Conservation (phyloP, 2,329 filamentous ascomycete genomes). For the Mycocentrospora acerina region DNA sequence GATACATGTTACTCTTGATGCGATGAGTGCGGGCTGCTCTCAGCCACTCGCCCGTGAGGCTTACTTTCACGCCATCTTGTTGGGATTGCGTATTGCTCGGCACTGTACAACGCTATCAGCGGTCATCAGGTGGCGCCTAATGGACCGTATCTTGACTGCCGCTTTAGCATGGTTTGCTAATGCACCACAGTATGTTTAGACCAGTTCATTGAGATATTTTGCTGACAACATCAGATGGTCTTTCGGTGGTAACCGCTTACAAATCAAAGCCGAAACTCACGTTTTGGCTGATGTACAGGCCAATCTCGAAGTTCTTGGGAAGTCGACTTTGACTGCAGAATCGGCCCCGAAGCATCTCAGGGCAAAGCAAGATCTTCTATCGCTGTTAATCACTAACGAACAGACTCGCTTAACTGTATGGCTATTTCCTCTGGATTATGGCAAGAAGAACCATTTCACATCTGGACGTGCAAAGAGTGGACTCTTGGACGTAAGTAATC, state of each 20-base stretch:
- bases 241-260: constrained; percentile 89
- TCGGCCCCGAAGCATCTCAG: constrained; percentile 66
- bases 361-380: constrained; percentile 79
- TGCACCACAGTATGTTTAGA: constrained; percentile 61
- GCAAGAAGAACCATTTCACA: constrained; percentile 55
- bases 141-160: constrained; percentile 84
- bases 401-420: constrained; percentile 82
- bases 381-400: constrained; percentile 80
- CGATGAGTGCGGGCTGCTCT: constrained; percentile 61
- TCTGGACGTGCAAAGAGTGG: constrained; percentile 47
- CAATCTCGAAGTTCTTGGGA: constrained; percentile 65
- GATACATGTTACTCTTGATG: constrained; percentile 75
- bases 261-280: constrained; percentile 88
- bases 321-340: constrained; percentile 53
- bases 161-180: constrained; percentile 86
- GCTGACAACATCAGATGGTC: constrained; percentile 66
- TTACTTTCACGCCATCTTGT: constrained; percentile 84
- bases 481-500: constrained; percentile 41
- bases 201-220: not conserved
- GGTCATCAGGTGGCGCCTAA: constrained; percentile 75
- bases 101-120: constrained; percentile 66
- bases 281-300: constrained; percentile 73
- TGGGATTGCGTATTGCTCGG: constrained; percentile 76
- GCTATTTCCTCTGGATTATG: constrained; percentile 76
- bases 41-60: constrained; percentile 90